Base-by-base conservation (phyloP, 257 asterid species). In the Voacanga thouarsii region DNA sequence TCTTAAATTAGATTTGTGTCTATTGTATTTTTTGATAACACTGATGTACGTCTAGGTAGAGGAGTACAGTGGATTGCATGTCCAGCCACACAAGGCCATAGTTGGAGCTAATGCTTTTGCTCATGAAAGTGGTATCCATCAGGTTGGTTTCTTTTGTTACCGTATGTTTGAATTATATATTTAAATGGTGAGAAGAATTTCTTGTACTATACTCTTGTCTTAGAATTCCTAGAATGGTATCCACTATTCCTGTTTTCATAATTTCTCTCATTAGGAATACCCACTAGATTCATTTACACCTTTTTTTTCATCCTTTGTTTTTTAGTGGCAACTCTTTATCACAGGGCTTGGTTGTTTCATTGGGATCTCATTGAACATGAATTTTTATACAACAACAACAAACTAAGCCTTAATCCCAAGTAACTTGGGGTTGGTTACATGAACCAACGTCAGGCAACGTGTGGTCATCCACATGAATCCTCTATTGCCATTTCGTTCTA, bases 71-170 rank as follows among this genome's bases (percentile, higher is more conserved):
- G 99, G 99, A 65, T 89, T 95, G 73, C 97, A 89, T 21, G 80
- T 94, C 79, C 99, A 95, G 88, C 99, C 98, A 57, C 99, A 95
- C 86, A 95, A 95, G 85, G 99, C 98, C 77, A 93, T 92, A 83
- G 99, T 93, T 80, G 99, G 99, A 80, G 96, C 97, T 81, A 95
- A 95, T 86, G 99, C 99, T 71, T 95, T 95, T 85, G 97, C 99
- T 83, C 99, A 95, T 90, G 98, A 93, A 88, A 93, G 99, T 87
- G 99, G 99, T 49, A 91, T 93, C 84, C 99, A 95, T 88, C 99
- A 95, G 96, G 99, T 92, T 80, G 72, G 84, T 80, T 18, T 75
- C 70, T 44, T 24, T 8, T 59, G 57, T 74, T 43, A n/a, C 7
- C 24, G 18, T 19, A 68, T 39, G 0, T 55, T 5, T 21, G 8